Conservation (phyloP, 1,139 yeast genomes). For the Magnusiomyces paraingens region DNA sequence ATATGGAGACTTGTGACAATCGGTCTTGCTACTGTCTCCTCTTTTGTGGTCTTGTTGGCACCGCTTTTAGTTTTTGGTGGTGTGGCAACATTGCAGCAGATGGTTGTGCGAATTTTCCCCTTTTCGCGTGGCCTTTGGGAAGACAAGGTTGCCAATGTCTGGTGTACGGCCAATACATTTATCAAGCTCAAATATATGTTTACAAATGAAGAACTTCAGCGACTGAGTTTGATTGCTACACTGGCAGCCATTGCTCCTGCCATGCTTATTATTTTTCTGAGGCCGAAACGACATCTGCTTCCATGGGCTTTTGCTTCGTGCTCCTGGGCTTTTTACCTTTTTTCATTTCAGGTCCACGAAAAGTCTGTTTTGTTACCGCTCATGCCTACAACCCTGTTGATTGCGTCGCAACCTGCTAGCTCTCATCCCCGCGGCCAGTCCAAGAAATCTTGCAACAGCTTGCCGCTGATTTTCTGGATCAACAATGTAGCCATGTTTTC, state of each 20-base stretch:
- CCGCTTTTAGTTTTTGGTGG: conserved; percentile 53
- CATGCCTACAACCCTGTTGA: conserved; percentile 69
- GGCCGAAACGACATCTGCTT: conserved; percentile 39
- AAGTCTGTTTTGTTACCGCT: conserved; percentile 83
- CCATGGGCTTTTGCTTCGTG: conserved; percentile 77
- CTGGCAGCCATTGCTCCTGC: conserved; percentile 63
- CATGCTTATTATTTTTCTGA: conserved; percentile 44
- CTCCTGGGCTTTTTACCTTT: conserved; percentile 81
- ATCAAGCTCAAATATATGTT: conserved; percentile 61
- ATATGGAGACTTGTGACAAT: conserved; percentile 51
- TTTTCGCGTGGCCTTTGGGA: conserved; percentile 93
- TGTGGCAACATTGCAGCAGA: conserved; percentile 29
- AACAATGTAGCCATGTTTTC: conserved; percentile 80
- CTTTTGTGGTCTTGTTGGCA: conserved; percentile 47
- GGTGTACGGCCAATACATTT: conserved; percentile 84
- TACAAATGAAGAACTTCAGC: conserved; percentile 52
- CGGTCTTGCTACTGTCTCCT: conserved; percentile 52
- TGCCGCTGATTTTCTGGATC: conserved; percentile 79
- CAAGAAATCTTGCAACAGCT: conserved; percentile 16
- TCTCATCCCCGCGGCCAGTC: neutral
- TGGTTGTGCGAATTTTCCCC: conserved; percentile 72
- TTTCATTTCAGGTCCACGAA: conserved; percentile 95
- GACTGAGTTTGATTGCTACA: conserved; percentile 58
- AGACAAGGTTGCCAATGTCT: conserved; percentile 93
- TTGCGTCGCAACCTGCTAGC: conserved; percentile 37